phyloP scores from a whole-genome alignment of 1,284 basidiomycete species.

The Puccinia brachypodii region DNA sequence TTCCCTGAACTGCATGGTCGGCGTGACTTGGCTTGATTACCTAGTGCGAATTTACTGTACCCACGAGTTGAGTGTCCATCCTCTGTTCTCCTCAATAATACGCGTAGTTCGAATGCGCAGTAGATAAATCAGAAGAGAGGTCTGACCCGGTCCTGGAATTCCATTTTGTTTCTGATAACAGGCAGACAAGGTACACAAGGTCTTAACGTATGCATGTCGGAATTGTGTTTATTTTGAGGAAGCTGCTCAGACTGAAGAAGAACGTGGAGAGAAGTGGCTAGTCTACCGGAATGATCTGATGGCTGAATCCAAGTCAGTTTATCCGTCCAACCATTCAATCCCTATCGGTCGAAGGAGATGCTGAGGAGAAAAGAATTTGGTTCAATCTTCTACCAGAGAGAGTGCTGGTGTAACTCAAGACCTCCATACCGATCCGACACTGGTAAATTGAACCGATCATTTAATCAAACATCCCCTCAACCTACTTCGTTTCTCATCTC shows the following conservation, averaged over 20 bases:
- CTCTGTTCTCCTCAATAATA: neutral
- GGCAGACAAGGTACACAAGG: constrained; percentile 79
- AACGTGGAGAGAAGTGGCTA: constrained; percentile 65
- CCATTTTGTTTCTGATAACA: constrained; percentile 57
- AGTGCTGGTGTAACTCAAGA: constrained; percentile 88
- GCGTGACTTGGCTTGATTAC: neutral
- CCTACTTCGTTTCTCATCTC: neutral
- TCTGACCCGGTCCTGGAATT: neutral
- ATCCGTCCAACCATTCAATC: constrained; percentile 24
- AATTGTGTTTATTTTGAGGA: constrained; percentile 88
- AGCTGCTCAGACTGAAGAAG: constrained; percentile 60
- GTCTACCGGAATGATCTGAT: constrained; percentile 93
- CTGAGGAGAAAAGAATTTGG: neutral
- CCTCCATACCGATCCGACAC: constrained; percentile 83
- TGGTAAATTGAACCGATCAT: constrained; percentile 61
- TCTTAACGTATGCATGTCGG: constrained; percentile 88
- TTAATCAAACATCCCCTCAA: neutral
- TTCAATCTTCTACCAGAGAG: constrained; percentile 65
- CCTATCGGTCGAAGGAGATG: constrained; percentile 16
- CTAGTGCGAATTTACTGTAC: constrained; percentile 25
- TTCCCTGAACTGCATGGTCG: no score
- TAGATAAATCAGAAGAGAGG: neutral
- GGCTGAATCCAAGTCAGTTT: constrained; percentile 82
- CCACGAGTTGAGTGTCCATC: neutral
- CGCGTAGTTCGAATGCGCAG: neutral